A percentile compares a stretch with the other conserved stretches of the same genome.
Conservation (phyloP, 108 stramenopile species). For the Mediolabrus comicus region DNA sequence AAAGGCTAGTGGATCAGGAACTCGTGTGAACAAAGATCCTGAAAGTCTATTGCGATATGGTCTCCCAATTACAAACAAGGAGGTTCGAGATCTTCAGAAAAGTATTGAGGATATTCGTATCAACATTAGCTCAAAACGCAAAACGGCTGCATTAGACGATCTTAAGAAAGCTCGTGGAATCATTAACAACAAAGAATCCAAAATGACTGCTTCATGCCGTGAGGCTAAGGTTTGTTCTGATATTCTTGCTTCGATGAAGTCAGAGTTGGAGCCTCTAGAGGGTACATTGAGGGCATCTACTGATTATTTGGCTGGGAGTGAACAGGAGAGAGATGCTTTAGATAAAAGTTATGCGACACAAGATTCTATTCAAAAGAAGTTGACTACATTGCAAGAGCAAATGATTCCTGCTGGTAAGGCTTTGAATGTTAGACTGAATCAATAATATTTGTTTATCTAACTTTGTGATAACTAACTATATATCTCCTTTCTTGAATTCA, state of each 20-base stretch:
- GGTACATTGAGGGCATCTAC: slow-evolving; percentile 55
- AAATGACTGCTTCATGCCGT: slow-evolving; percentile 68
- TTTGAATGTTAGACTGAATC: background rate
- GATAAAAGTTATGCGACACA: slow-evolving; percentile 84
- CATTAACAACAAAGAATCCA: slow-evolving; percentile 59
- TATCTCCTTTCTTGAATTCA: background rate
- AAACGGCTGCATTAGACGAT: slow-evolving; percentile 79
- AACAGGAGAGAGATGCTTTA: slow-evolving; percentile 81
- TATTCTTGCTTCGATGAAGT: slow-evolving; percentile 50
- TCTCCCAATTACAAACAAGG: slow-evolving; percentile 86
- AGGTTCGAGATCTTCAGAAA: slow-evolving; percentile 83
- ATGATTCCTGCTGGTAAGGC: slow-evolving; percentile 79
- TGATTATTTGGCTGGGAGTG: slow-evolving; percentile 70
- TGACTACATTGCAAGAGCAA: slow-evolving; percentile 84
- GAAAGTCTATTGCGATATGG: slow-evolving; percentile 87
- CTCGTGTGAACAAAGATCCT: slow-evolving; percentile 92
- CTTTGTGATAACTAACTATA: background rate
- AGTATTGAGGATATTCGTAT: slow-evolving; percentile 77
- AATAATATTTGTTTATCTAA: too few species aligned
- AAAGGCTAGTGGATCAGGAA: slow-evolving; percentile 84
- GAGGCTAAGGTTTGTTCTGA: slow-evolving; percentile 51
- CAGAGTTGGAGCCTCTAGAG: slow-evolving; percentile 57
- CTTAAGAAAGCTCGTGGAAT: slow-evolving; percentile 65
- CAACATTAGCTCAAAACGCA: slow-evolving; percentile 82
- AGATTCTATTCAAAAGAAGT: slow-evolving; percentile 49